These are phyloP conservation scores for Osmanthus fragrans DNA, from an alignment of 257 asterid genomes.

Conservation along the genomic window DNA sequence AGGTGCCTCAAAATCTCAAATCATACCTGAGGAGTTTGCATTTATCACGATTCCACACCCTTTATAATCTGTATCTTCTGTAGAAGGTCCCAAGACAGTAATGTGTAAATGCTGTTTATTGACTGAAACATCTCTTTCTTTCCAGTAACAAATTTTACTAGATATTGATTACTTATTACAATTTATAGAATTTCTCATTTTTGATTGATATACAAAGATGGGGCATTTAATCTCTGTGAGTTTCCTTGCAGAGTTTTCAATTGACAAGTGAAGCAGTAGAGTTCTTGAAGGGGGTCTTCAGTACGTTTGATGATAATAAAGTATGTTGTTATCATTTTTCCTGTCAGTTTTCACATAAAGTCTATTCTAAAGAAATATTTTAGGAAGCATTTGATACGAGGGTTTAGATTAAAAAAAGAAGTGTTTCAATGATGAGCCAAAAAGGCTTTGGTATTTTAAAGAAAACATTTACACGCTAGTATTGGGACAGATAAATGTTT, in stretches of 20 bases:
- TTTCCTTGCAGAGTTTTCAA: slow-evolving; percentile 84
- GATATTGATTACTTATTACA: background rate
- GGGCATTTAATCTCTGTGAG: slow-evolving; percentile 15
- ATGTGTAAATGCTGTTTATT: background rate
- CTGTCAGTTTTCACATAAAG: slow-evolving; percentile 8
- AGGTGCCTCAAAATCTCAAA: background rate
- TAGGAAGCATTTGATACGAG: background rate
- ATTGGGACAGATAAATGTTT: background rate
- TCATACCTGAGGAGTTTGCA: background rate
- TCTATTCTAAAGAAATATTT: background rate
- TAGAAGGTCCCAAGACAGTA: slow-evolving; percentile 5
- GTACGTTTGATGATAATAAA: slow-evolving; percentile 82
- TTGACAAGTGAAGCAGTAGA: slow-evolving; percentile 94
- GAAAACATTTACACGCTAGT: slow-evolving; percentile 1
- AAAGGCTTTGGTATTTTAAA: slow-evolving; percentile 3
- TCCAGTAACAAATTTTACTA: background rate
- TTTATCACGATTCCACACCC: slow-evolving; percentile 11
- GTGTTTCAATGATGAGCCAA: background rate
- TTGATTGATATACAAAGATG: slow-evolving; percentile 1
- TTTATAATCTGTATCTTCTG: slow-evolving; percentile 10
- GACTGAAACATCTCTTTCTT: background rate
- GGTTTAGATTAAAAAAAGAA: slow-evolving; percentile 1
- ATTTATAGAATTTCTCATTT: background rate
- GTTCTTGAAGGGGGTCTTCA: slow-evolving; percentile 92
- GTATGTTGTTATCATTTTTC: slow-evolving; percentile 43